Evolutionary conservation across 2,329 filamentous ascomycete species (phyloP), one percentile per base, ranked within the genome.

Genomic region (Dothideomycetidae sp.): DNA sequence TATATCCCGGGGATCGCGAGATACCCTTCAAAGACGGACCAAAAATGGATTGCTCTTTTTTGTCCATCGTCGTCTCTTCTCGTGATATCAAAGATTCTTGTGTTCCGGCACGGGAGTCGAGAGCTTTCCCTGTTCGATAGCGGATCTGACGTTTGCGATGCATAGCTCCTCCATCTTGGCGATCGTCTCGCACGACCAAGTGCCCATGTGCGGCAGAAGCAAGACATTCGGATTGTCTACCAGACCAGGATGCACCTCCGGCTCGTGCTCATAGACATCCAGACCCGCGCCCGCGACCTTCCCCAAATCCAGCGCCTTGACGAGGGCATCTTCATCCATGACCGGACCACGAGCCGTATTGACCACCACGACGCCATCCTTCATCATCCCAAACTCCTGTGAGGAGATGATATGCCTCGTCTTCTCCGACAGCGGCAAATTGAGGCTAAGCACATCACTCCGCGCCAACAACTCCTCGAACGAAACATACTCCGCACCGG

Each of bases 171-270:
- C 82, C 81, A 88, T 73, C 7, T 58, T 60, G 1, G 57, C 63
- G 52, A 69, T 60, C 2, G 69, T 73, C 65, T 80, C 82, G 17
- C 75, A 62, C 0, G 81, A 88, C 68, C 72, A 84, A 0, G 84
- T 92, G 0, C 83, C 83, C 80, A 92, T 81, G 56, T 92, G 84
- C 36, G 84, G 84, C 23, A 92, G 61, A 17, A 93, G 64, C 49
- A 88, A 64, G 14, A 82, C 81, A 47, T 73, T 70, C 2, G 73
- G 72, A 52, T 88, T 86, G 11, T 62, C 60, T 10, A 86, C 48
- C 29, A 92, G 62, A 1, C 78, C 80, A 0, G 75, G 75, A 51
- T 90, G 81, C 17, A 92, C 62, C 41, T 71, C 66, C 0, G 84
- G 84, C 57, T 92, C 83, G 26, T 85, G 66, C 53, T 92, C 83